A percentile compares a stretch with the other conserved stretches of the same genome.
These are phyloP conservation scores for Sungouiozyma intestinalis DNA, from an alignment of 805 yeast genomes.

Conservation along the genomic window DNA sequence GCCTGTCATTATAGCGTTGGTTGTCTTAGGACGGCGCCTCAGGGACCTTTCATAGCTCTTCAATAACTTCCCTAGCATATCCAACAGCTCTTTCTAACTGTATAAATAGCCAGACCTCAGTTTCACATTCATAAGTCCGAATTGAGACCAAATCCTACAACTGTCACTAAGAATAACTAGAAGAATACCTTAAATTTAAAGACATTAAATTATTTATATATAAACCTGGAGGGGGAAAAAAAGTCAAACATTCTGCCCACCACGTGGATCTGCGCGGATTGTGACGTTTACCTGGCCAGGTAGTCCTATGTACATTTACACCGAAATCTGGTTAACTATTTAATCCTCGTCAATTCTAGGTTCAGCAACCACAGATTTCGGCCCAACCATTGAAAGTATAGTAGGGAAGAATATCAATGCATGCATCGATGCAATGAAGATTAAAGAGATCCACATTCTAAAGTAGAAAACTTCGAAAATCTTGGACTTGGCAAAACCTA, in stretches of 20 bases:
- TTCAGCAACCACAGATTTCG: neutral
- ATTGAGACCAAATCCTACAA: too few relatives aligned
- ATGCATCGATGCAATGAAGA: conserved; percentile 68
- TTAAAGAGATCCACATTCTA: conserved; percentile 84
- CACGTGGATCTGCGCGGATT: too few relatives aligned
- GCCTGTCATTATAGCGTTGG: conserved; percentile 48
- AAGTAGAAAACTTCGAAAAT: conserved; percentile 89
- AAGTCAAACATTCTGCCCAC: too few relatives aligned
- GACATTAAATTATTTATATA: too few relatives aligned
- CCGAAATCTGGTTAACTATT: neutral
- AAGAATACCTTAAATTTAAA: neutral
- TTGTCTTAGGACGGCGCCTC: conserved; percentile 37
- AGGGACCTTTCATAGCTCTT: conserved; percentile 19
- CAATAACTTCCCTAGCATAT: conserved; percentile 11
- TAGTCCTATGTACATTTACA: too few relatives aligned
- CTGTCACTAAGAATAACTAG: too few relatives aligned
- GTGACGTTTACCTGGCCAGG: too few relatives aligned
- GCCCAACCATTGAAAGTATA: conserved; percentile 49
- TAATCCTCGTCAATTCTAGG: neutral
- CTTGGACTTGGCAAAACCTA: conserved; percentile 78
- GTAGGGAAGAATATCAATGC: conserved; percentile 73
- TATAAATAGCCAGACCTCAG: neutral
- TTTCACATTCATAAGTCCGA: too few relatives aligned
- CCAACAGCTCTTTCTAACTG: too few relatives aligned
- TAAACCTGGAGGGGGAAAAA: too few relatives aligned